phyloP scores from a whole-genome alignment of 805 yeast species.

The Candida takata region DNA sequence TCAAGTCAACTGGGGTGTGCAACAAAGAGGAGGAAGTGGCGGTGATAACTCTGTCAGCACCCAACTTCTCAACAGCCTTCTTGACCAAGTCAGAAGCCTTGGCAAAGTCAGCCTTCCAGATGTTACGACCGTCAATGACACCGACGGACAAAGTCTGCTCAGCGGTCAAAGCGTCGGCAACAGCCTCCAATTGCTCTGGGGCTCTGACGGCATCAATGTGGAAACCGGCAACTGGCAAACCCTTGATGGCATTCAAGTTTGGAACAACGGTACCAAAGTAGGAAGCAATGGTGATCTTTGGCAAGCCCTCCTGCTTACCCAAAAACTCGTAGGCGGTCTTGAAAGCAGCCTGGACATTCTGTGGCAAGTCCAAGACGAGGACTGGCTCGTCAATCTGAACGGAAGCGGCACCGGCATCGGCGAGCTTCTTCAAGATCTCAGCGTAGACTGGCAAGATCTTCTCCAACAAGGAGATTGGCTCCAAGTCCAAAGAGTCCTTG shows the following conservation, averaged over 20 bases:
- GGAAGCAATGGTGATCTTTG: conserved; percentile 78
- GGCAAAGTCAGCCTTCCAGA: conserved; percentile 96
- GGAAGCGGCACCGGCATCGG: conserved; percentile 88
- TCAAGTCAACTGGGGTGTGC: conserved; percentile 97
- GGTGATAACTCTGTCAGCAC: conserved; percentile 79
- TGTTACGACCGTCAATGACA: conserved; percentile 98
- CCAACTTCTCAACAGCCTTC: conserved; percentile 78
- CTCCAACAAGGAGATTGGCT: conserved; percentile 83
- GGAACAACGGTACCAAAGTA: conserved; percentile 99
- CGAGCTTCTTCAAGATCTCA: conserved; percentile 79
- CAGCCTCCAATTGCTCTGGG: conserved; percentile 92
- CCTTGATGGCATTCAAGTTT: conserved; percentile 83
- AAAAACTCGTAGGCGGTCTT: conserved; percentile 80
- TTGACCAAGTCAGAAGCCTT: conserved; percentile 77
- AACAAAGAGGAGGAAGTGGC: conserved; percentile 95
- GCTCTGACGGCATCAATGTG: conserved; percentile 95
- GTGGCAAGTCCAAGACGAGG: conserved; percentile 88
- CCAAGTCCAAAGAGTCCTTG: conserved; percentile 92
- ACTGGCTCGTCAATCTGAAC: conserved; percentile 98
- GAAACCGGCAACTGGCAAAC: conserved; percentile 88
- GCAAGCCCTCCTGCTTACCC: conserved; percentile 59
- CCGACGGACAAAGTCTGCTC: conserved; percentile 89
- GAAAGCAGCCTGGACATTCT: conserved; percentile 76
- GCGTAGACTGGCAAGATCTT: conserved; percentile 91
- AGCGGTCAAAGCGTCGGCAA: conserved; percentile 54